Evolutionary conservation across 306 rosid genomes (phyloP).

Genomic region (Macrotyloma uniflorum): DNA sequence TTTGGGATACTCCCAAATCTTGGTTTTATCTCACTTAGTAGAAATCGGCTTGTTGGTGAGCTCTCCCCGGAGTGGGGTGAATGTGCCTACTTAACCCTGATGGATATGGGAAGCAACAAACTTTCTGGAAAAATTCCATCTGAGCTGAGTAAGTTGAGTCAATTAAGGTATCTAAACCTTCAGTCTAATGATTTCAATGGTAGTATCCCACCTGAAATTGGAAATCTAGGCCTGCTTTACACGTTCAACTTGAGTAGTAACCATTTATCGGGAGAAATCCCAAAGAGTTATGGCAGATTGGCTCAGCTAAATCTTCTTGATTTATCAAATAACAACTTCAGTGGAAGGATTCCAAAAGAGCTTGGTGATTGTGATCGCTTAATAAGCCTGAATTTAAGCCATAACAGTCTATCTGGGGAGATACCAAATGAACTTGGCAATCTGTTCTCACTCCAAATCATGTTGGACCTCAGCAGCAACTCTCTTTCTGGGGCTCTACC

Average conservation of each 20-base stretch:
- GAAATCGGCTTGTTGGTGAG: conserved; percentile 57
- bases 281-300: conserved; percentile 38
- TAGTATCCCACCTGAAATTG: conserved; percentile 52
- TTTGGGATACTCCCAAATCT: conserved; percentile 49
- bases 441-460: conserved; percentile 39
- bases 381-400: conserved; percentile 56
- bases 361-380: conserved; percentile 33
- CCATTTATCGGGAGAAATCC: conserved; percentile 53
- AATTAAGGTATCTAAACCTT: conserved; percentile 35
- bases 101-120: conserved; percentile 53
- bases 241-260: conserved; percentile 56
- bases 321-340: conserved; percentile 55
- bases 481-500: conserved; percentile 59
- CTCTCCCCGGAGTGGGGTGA: conserved; percentile 62
- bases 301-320: conserved; percentile 44
- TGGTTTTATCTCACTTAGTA: conserved; percentile 26
- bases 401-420: conserved; percentile 55
- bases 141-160: conserved; percentile 45
- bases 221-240: conserved; percentile 46
- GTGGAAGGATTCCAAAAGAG: conserved; percentile 51
- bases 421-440: conserved; percentile 60
- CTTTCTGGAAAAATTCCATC: conserved; percentile 66
- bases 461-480: conserved; percentile 71
- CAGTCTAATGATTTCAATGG: conserved; percentile 50
- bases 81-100: conserved; percentile 45